Base-by-base conservation (phyloP, 345 rosid genomes). In the Brassica nigra region DNA sequence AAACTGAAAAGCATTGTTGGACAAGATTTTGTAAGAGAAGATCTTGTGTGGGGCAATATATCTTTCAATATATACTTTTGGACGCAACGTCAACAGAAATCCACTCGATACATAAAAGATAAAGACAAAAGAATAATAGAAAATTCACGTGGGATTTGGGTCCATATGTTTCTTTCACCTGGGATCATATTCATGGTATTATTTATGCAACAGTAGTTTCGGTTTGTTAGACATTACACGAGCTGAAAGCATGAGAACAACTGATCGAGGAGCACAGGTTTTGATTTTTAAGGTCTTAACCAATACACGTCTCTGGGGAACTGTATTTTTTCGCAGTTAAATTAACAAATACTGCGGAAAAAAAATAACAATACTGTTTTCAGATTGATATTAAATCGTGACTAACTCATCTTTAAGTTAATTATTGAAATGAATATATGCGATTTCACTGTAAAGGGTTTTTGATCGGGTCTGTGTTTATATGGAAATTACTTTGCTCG, bases 151-250 rank as follows among this genome's bases (percentile, higher is more conserved):
- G 79, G 77, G 75, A 74, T 44, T 74, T 68, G 71, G 78, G 83
- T 74, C 83, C 83, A 80, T 80, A 59, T 80, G 78, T 58, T 74
- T 73, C 39, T 79, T 74, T 74, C 82, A 80, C 83, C 78, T 80
- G 78, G 69, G 74, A 79, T 67, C 78, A 73, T 59, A 68, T 23
- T 29, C 62, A 27, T 61, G 70, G 67, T 74, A 73, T 55, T 14
- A 65, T 73, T 31, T 34, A 2, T 59, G 31, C 27, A 57, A 9
- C 15, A 64, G 59, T 62, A 28, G 5, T 37, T 39, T 42, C 42
- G 12, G 20, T 30, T 37, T 66, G 33, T 66, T 11, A 66, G 28
- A 37, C 10, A 28, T 42, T 66, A 37, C 44, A 16, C 49, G 69
- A 65, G 2, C 11, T 65, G 11, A 65, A 16, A 65, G 28, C 29